Evolutionary conservation across 345 rosid genomes (phyloP).

Genomic region (Trapa bicornis): DNA sequence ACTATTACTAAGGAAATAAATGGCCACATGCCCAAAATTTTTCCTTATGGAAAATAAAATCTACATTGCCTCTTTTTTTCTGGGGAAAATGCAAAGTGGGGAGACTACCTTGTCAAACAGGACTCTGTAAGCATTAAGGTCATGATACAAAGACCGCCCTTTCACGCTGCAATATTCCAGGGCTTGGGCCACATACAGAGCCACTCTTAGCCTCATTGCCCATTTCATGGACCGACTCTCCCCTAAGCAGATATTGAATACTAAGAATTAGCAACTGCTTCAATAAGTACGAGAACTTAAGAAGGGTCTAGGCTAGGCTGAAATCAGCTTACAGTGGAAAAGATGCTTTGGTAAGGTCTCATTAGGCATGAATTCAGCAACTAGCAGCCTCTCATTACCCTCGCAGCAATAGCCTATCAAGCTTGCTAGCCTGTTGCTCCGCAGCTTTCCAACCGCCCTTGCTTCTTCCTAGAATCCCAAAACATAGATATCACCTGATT

Average conservation of each 20-base stretch:
- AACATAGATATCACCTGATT: neutral
- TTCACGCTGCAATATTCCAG: slow-evolving; percentile 30
- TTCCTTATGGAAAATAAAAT: neutral
- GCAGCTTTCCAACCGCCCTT: slow-evolving; percentile 63
- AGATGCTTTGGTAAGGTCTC: slow-evolving; percentile 93
- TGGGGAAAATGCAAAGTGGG: neutral
- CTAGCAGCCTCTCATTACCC: slow-evolving; percentile 86
- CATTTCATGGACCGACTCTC: slow-evolving; percentile 39
- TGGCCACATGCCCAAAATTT: neutral
- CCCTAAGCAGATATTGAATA: slow-evolving; percentile 20
- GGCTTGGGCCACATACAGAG: slow-evolving; percentile 32
- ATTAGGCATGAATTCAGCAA: slow-evolving; percentile 90
- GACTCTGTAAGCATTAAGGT: slow-evolving; percentile 39
- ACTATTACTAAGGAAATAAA: slow-evolving; percentile 3
- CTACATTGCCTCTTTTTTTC: neutral
- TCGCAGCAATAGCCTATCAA: slow-evolving; percentile 83
- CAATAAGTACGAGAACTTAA: neutral
- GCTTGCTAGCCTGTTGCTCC: slow-evolving; percentile 72
- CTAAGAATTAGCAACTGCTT: neutral
- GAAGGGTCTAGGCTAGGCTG: neutral
- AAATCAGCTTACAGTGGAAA: slow-evolving; percentile 54
- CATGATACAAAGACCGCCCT: slow-evolving; percentile 37
- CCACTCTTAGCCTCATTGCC: slow-evolving; percentile 43
- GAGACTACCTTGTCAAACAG: slow-evolving; percentile 30
- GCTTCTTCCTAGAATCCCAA: slow-evolving; percentile 65